These are phyloP conservation scores for Heterococcus sp. DNA, from an alignment of 108 stramenopile genomes.

Conservation along the genomic window DNA sequence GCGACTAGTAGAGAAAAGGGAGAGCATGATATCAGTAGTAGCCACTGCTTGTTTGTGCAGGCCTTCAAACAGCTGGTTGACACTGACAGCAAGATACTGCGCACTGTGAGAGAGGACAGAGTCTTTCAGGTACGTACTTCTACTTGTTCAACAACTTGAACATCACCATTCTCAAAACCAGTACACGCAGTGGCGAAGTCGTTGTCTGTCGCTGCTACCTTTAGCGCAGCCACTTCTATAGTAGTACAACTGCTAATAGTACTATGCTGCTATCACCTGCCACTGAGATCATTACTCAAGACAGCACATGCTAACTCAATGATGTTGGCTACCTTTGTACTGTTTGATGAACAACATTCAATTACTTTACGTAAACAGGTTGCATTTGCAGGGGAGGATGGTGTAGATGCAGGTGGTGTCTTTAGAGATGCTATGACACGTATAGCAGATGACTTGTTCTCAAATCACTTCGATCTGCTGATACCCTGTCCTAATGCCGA, in stretches of 20 bases:
- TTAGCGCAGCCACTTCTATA: too few species aligned
- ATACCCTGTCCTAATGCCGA: constrained; percentile 50
- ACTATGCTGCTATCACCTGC: too few species aligned
- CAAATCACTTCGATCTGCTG: constrained; percentile 48
- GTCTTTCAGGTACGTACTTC: constrained; percentile 54
- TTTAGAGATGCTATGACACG: constrained; percentile 60
- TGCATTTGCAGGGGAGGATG: constrained; percentile 53
- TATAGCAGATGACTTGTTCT: constrained; percentile 55
- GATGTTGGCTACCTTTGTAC: too few species aligned
- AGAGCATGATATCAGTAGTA: constrained; percentile 40
- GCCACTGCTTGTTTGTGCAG: constrained; percentile 56
- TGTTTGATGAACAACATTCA: too few species aligned
- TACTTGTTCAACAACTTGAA: too few species aligned
- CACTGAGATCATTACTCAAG: too few species aligned
- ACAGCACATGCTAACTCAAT: too few species aligned
- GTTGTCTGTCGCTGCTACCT: too few species aligned
- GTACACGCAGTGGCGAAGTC: too few species aligned
- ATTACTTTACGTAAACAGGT: too few species aligned
- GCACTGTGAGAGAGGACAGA: constrained; percentile 54
- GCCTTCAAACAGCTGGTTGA: constrained; percentile 49
- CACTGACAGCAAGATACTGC: constrained; percentile 42
- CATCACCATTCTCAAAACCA: too few species aligned
- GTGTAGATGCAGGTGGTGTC: constrained; percentile 63
- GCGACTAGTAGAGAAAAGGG: constrained; percentile 26
- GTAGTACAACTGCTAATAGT: too few species aligned